Conservation (phyloP, 2,329 filamentous ascomycete species). For the Botrytis byssoidea region DNA sequence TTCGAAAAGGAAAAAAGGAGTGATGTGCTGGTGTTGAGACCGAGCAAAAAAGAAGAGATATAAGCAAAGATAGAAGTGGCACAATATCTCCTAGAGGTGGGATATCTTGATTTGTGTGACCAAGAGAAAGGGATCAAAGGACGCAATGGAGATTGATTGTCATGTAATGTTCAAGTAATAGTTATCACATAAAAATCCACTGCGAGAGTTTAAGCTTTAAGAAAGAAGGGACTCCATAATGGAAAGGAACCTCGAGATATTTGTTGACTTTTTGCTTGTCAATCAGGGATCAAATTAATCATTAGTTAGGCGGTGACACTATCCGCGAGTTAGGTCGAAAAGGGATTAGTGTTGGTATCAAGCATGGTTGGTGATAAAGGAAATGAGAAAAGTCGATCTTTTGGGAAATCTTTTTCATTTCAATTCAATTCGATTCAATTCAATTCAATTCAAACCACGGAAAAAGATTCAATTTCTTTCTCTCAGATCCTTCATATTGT, state of each 20-base stretch:
- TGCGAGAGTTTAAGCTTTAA: background rate
- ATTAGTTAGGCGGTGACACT: constrained; percentile 2
- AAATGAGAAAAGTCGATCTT: constrained; percentile 14
- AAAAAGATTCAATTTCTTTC: background rate
- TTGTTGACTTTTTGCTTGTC: constrained; percentile 3
- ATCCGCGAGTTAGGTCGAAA: background rate
- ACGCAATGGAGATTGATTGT: background rate
- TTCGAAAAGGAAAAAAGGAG: background rate
- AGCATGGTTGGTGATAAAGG: background rate
- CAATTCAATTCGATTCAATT: background rate
- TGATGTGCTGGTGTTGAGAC: constrained; percentile 14
- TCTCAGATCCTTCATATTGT: background rate
- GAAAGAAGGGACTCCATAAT: background rate
- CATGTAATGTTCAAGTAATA: background rate
- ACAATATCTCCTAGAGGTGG: background rate
- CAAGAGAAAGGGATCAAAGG: constrained; percentile 8
- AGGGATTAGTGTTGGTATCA: background rate
- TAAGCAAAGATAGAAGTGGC: background rate
- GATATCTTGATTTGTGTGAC: background rate
- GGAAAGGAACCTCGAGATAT: background rate
- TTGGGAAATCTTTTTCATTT: background rate
- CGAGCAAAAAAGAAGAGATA: background rate
- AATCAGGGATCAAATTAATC: background rate
- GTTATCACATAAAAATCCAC: constrained; percentile 3
- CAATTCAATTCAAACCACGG: too few species aligned